A percentile compares a stretch with the other conserved stretches of the same genome.
Conservation (phyloP, 495 filamentous ascomycete genomes). For the Paragyromitra xinjiangensis region DNA sequence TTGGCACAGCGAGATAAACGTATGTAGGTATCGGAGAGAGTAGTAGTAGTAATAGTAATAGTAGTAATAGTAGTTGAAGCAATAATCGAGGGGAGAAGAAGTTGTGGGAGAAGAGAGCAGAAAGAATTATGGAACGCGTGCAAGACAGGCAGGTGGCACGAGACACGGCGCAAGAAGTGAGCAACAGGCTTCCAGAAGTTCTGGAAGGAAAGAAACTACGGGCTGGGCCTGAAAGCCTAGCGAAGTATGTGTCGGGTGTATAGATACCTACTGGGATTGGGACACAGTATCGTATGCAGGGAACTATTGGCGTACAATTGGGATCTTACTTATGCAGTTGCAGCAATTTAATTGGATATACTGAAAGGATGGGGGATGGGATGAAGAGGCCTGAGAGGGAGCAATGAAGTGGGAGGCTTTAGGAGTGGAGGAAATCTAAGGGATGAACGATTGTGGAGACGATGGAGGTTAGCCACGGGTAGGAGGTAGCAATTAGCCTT, state of each 20-base stretch:
- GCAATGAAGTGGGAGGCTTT: constrained; percentile 23
- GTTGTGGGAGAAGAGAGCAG: constrained; percentile 30
- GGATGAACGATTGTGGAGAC: constrained; percentile 45
- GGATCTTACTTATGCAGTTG: constrained; percentile 32
- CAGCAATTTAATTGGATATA: constrained; percentile 28
- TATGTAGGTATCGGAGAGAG: constrained; percentile 28
- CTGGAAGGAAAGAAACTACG: constrained; percentile 52
- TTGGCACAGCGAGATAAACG: constrained; percentile 25
- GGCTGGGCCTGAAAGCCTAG: constrained; percentile 37
- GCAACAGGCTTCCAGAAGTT: constrained; percentile 51
- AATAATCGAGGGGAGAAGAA: constrained; percentile 19
- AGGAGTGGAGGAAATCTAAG: constrained; percentile 21
- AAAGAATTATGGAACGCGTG: constrained; percentile 34
- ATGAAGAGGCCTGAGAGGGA: constrained; percentile 14
- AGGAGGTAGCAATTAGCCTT: constrained; percentile 36
- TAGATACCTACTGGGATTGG: constrained; percentile 44
- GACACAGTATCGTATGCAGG: constrained; percentile 46
- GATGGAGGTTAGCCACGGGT: constrained; percentile 50
- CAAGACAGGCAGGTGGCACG: constrained; percentile 47
- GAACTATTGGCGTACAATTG: constrained; percentile 37
- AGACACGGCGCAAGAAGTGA: constrained; percentile 49
- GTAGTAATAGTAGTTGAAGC: constrained; percentile 3
- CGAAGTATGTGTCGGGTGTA: constrained; percentile 37
- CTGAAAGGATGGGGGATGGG: neutral
- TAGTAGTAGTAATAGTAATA: neutral